Percentiles rank a stretch among this genome's conserved stretches.
These are phyloP conservation scores for Boletus coccyginus DNA, from an alignment of 768 basidiomycete species.

Conservation along the genomic window DNA sequence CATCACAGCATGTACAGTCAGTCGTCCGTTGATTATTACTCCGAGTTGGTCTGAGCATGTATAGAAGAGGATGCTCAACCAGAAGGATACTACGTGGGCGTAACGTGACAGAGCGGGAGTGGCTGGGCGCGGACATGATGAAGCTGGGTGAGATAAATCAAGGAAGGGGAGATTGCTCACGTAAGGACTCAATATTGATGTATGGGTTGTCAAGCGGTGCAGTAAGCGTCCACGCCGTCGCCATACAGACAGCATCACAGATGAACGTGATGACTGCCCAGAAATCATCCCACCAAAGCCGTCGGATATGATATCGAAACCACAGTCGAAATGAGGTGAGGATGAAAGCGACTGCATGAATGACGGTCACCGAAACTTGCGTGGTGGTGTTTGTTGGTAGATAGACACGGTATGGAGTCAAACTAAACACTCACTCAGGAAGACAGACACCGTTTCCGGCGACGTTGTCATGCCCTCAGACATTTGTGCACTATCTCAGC, in stretches of 20 bases:
- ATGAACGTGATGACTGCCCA: slow-evolving; percentile 20
- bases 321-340: slow-evolving; percentile 28
- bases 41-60: slow-evolving; percentile 10
- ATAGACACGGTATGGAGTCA: neutral
- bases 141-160: neutral
- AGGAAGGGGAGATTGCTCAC: slow-evolving; percentile 9
- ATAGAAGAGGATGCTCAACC: slow-evolving; percentile 19
- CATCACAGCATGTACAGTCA: too few relatives aligned
- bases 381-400: neutral
- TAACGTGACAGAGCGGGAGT: slow-evolving; percentile 12
- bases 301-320: slow-evolving; percentile 20
- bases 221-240: slow-evolving; percentile 10
- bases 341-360: slow-evolving; percentile 18
- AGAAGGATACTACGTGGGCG: slow-evolving; percentile 18
- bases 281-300: slow-evolving; percentile 32
- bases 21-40: too few relatives aligned
- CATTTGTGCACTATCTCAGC: slow-evolving; percentile 3
- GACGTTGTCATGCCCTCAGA: neutral
- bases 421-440: slow-evolving; percentile 16
- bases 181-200: slow-evolving; percentile 2
- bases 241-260: slow-evolving; percentile 9
- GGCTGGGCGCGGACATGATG: slow-evolving; percentile 28
- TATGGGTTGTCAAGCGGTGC: slow-evolving; percentile 29
- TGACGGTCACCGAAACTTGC: slow-evolving; percentile 18
- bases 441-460: slow-evolving; percentile 12